phyloP scores from a whole-genome alignment of 1,284 basidiomycete genomes.

The Fomitopsis schrenkii region DNA sequence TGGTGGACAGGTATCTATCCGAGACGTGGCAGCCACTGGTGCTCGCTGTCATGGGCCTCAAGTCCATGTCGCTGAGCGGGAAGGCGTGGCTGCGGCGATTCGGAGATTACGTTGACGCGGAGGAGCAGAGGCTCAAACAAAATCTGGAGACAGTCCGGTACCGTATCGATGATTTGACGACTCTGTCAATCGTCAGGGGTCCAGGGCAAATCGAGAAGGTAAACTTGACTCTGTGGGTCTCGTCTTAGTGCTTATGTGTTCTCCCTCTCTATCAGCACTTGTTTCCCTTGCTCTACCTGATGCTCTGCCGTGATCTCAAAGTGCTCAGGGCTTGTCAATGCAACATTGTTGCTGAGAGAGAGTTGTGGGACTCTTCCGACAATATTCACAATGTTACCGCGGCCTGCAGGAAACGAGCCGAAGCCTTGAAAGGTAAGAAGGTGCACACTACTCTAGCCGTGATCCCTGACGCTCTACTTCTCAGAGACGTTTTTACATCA shows the following conservation, averaged over 20 bases:
- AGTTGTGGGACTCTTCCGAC: background rate
- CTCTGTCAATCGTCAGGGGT: conserved; percentile 19
- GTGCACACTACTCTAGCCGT: background rate
- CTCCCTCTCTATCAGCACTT: background rate
- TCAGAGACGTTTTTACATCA: background rate
- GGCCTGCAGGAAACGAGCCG: background rate
- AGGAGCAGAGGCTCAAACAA: conserved; percentile 16
- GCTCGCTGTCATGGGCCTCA: conserved; percentile 7
- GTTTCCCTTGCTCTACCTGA: background rate
- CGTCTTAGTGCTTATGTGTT: background rate
- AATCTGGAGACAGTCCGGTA: conserved; percentile 23
- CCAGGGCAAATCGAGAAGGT: conserved; percentile 20
- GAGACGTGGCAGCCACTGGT: conserved; percentile 5
- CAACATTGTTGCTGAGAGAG: background rate
- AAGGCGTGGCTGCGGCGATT: conserved; percentile 15
- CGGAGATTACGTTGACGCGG: conserved; percentile 11
- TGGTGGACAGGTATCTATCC: conserved; percentile 17
- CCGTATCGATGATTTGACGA: conserved; percentile 22
- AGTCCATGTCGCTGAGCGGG: background rate
- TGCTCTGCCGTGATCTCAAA: background rate
- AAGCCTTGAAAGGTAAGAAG: background rate
- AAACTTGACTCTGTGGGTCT: background rate
- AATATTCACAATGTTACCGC: background rate
- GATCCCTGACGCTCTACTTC: background rate
- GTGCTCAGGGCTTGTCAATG: background rate